Conservation (phyloP, 805 yeast genomes). For the Metschnikowia proteae region DNA sequence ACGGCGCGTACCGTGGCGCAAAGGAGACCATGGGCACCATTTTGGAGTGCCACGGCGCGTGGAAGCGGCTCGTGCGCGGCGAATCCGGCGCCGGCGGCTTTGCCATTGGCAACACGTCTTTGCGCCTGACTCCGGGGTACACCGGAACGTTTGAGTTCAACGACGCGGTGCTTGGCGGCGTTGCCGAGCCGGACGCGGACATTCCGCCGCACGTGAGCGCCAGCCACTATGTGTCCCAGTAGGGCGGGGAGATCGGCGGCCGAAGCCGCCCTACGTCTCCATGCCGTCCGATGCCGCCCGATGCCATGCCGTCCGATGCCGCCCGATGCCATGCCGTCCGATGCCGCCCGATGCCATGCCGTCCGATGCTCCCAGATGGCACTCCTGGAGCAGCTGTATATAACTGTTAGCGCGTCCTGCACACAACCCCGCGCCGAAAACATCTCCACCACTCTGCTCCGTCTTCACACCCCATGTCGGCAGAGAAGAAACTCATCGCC, state of each 20-base stretch:
- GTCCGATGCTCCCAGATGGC: too few species aligned
- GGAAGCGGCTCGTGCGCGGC: conserved; percentile 73
- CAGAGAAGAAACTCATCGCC: neutral
- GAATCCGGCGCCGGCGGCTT: conserved; percentile 32
- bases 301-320: too few species aligned
- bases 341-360: too few species aligned
- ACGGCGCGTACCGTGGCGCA: conserved; percentile 86
- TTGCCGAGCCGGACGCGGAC: conserved; percentile 13
- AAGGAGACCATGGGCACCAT: conserved; percentile 82
- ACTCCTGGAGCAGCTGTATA: too few species aligned
- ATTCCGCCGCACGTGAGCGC: conserved; percentile 12
- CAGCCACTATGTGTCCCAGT: conserved; percentile 9
- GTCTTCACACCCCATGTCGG: neutral
- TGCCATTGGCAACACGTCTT: conserved; percentile 10
- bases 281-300: too few species aligned
- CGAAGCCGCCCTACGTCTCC: too few species aligned
- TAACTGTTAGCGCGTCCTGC: too few species aligned
- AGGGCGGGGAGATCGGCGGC: too few species aligned
- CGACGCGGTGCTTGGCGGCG: conserved; percentile 12
- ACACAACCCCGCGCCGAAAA: neutral
- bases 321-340: too few species aligned
- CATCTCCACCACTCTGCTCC: neutral
- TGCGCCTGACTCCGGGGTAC: conserved; percentile 9
- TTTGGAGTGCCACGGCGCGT: conserved; percentile 77
- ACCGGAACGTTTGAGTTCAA: conserved; percentile 11